Evolutionary conservation across 2,329 filamentous ascomycete genomes (phyloP).

Genomic region (Immersiporthe knoxdaviesiana): DNA sequence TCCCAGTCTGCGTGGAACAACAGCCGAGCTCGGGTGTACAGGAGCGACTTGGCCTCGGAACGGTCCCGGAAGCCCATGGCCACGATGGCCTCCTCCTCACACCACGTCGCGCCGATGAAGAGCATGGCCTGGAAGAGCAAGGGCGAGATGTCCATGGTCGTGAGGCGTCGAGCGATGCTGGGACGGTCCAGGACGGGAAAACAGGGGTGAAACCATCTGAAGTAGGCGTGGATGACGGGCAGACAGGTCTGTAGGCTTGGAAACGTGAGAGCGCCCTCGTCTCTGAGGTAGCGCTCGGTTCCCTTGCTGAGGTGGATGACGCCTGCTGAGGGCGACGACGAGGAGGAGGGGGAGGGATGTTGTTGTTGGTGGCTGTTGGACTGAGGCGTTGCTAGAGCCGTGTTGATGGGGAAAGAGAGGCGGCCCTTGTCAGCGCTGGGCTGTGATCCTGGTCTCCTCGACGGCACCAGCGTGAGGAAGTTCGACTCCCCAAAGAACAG

Average conservation of each 20-base stretch:
- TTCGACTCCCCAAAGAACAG: conserved; percentile 46
- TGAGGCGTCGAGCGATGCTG: conserved; percentile 14
- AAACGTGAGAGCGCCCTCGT: conserved; percentile 32
- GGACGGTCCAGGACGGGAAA: conserved; percentile 26
- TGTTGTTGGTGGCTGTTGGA: conserved; percentile 13
- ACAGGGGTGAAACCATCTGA: conserved; percentile 27
- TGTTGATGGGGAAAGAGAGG: conserved; percentile 30
- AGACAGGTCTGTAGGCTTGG: conserved; percentile 31
- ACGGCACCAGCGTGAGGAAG: conserved; percentile 41
- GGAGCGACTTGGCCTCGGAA: conserved; percentile 27
- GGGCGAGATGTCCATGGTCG: conserved; percentile 24
- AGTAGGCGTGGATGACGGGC: conserved; percentile 33
- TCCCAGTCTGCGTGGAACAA: conserved; percentile 28
- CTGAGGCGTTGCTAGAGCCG: conserved; percentile 22
- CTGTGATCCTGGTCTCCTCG: conserved; percentile 7
- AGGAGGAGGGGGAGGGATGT: no score
- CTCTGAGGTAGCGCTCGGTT: conserved; percentile 31
- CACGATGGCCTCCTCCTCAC: conserved; percentile 19
- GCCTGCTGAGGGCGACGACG: conserved; percentile 19
- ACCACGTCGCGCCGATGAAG: conserved; percentile 27
- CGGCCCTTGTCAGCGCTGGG: conserved; percentile 25
- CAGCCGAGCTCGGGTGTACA: conserved; percentile 27
- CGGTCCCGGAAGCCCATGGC: conserved; percentile 27
- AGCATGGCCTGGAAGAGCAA: conserved; percentile 28
- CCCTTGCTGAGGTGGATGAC: conserved; percentile 30